phyloP scores from a whole-genome alignment of 257 asterid species.

The Linderniella brevidens region DNA sequence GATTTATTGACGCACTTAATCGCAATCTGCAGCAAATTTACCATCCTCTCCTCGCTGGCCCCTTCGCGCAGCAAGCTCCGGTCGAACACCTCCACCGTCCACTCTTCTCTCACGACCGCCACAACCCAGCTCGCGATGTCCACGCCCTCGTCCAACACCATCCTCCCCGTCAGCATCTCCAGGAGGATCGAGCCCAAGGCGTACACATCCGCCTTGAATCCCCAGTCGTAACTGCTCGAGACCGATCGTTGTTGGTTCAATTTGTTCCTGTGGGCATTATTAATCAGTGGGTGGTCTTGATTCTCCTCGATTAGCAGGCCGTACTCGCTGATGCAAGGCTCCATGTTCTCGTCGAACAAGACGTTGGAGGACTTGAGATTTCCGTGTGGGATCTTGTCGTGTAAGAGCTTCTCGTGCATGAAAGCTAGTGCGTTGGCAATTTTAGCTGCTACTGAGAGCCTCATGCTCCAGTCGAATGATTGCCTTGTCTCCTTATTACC shows the following conservation, averaged over 20 bases:
- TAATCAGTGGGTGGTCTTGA: conserved; percentile 12
- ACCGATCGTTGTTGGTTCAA: background rate
- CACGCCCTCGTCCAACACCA: conserved; percentile 25
- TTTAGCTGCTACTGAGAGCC: conserved; percentile 32
- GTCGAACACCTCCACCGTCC: conserved; percentile 75
- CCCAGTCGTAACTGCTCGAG: background rate
- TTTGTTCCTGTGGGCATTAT: too few species aligned
- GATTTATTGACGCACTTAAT: conserved; percentile 34
- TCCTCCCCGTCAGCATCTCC: conserved; percentile 59
- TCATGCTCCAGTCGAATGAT: conserved; percentile 33
- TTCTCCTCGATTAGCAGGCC: conserved; percentile 29
- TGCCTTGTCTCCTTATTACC: too few species aligned
- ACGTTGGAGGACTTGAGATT: conserved; percentile 72
- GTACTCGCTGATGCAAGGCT: conserved; percentile 50
- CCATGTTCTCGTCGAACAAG: conserved; percentile 33
- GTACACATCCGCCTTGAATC: conserved; percentile 31
- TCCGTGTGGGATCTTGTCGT: conserved; percentile 49
- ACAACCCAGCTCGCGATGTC: conserved; percentile 64
- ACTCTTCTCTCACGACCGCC: conserved; percentile 53
- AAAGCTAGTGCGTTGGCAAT: conserved; percentile 40
- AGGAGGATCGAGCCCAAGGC: conserved; percentile 56
- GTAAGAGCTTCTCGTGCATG: conserved; percentile 45
- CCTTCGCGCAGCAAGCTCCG: conserved; percentile 41
- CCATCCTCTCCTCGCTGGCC: conserved; percentile 60
- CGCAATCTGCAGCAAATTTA: conserved; percentile 42